A percentile compares a stretch with the other conserved stretches of the same genome.
phyloP scores from a whole-genome alignment of 306 rosid species.

The Canavalia ensiformis region DNA sequence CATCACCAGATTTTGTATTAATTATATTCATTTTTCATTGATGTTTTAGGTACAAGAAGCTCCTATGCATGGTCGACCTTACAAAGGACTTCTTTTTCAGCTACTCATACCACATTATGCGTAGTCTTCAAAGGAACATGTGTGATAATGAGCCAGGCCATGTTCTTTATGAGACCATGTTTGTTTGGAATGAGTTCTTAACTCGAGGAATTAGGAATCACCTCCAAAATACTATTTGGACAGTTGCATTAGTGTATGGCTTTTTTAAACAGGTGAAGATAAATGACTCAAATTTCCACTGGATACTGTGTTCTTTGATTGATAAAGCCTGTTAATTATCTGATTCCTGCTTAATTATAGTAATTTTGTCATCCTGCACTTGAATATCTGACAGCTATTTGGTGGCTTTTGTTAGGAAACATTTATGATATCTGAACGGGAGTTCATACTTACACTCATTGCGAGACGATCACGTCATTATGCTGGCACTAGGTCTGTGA shows the following conservation, averaged over 20 bases:
- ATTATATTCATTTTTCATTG: conserved; percentile 30
- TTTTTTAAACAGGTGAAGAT: conserved; percentile 91
- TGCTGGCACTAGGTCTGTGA: conserved; percentile 94
- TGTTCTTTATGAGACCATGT: conserved; percentile 85
- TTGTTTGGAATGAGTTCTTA: conserved; percentile 97
- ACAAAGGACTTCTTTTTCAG: conserved; percentile 99
- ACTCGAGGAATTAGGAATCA: conserved; percentile 83
- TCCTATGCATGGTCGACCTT: conserved; percentile 92
- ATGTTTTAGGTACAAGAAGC: conserved; percentile 94
- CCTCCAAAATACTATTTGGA: conserved; percentile 88
- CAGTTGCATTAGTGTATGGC: conserved; percentile 95
- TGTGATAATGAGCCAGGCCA: conserved; percentile 69
- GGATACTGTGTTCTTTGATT: conserved; percentile 34
- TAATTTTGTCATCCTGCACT: conserved; percentile 25
- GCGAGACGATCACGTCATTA: conserved; percentile 98
- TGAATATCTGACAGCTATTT: conserved; percentile 40
- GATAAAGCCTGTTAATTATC: conserved; percentile 32
- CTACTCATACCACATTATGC: conserved; percentile 95
- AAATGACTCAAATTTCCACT: conserved; percentile 21
- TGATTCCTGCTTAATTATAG: conserved; percentile 38
- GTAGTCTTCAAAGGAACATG: conserved; percentile 87
- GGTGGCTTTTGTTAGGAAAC: conserved; percentile 64
- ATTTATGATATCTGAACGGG: conserved; percentile 69
- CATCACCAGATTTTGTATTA: conserved; percentile 20
- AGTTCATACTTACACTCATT: conserved; percentile 82